Evolutionary conservation across 106 monocot genomes (phyloP).

Genomic region (Acorus calamus): DNA sequence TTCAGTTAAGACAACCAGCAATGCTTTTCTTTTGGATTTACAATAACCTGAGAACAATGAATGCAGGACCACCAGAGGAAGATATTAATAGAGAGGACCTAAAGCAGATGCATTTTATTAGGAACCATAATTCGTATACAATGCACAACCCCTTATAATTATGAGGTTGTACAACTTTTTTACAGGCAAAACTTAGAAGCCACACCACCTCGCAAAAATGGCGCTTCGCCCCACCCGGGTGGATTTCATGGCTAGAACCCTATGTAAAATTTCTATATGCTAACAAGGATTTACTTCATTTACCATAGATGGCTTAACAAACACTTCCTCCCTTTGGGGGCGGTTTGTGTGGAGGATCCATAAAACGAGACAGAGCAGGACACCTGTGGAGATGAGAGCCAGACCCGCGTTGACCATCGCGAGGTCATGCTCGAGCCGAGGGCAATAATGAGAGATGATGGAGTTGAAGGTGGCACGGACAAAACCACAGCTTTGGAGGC

Average conservation of each 20-base stretch:
- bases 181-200: not conserved
- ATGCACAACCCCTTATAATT: too few relatives aligned
- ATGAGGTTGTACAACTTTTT: too few relatives aligned
- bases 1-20: too few relatives aligned
- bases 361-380: slow-evolving; percentile 52
- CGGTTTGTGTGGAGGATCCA: slow-evolving; percentile 62
- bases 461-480: slow-evolving; percentile 47
- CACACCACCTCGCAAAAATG: slow-evolving; percentile 1
- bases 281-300: slow-evolving; percentile 6
- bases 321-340: slow-evolving; percentile 62
- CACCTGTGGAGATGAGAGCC: slow-evolving; percentile 39
- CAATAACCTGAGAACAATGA: too few relatives aligned
- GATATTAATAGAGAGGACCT: too few relatives aligned
- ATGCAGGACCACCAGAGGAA: too few relatives aligned
- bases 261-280: not conserved
- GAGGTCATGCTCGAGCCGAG: slow-evolving; percentile 32
- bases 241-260: not conserved
- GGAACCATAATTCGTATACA: too few relatives aligned
- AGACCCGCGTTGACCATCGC: slow-evolving; percentile 39
- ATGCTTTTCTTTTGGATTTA: too few relatives aligned
- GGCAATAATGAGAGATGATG: slow-evolving; percentile 38
- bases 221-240: slow-evolving; percentile 16
- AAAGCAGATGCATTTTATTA: too few relatives aligned
- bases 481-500: slow-evolving; percentile 58
- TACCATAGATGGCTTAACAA: slow-evolving; percentile 24